phyloP scores from a whole-genome alignment of 306 rosid genomes.

The Dryas alaskensis region DNA sequence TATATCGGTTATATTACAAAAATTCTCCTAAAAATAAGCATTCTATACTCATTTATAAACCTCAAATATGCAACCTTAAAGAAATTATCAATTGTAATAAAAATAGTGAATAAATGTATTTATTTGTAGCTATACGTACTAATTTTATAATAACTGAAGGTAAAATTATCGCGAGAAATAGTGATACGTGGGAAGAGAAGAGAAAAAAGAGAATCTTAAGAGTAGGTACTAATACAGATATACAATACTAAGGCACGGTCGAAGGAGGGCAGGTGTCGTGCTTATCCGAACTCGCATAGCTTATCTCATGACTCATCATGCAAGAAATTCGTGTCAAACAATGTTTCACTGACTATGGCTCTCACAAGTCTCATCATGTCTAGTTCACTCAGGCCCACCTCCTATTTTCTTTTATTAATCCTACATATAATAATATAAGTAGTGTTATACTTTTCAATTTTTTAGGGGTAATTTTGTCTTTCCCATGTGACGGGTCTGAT shows the following conservation, averaged over 20 bases:
- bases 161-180: neutral
- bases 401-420: neutral
- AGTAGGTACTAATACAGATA: neutral
- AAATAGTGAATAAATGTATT: too few relatives aligned
- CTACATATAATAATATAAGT: neutral
- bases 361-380: neutral
- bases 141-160: too few relatives aligned
- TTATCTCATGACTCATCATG: neutral
- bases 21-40: too few relatives aligned
- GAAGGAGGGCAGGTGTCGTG: neutral
- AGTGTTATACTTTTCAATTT: too few relatives aligned
- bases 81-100: too few relatives aligned
- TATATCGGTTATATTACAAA: too few relatives aligned
- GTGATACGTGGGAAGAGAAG: neutral
- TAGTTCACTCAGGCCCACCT: neutral
- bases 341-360: too few relatives aligned
- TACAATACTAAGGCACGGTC: neutral
- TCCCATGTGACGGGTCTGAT: too few relatives aligned
- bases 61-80: too few relatives aligned
- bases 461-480: constrained; percentile 8
- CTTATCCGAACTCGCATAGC: neutral
- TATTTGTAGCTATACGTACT: too few relatives aligned
- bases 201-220: neutral
- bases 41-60: too few relatives aligned
- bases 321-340: too few relatives aligned